phyloP scores from a whole-genome alignment of 306 rosid genomes.

The Dryas octopetala region DNA sequence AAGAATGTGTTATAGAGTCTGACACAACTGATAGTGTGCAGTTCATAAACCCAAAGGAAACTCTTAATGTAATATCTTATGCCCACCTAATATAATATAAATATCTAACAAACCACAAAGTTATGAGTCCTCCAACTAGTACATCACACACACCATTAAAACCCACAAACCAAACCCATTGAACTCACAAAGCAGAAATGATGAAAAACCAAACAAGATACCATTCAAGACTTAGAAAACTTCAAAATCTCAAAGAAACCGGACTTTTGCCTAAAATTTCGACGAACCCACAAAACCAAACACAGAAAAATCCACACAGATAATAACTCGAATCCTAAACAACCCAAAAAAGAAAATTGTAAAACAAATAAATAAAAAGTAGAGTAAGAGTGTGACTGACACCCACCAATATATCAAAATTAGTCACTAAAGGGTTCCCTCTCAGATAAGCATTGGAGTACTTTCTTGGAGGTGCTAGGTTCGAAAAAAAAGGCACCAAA shows the following conservation, averaged over 20 bases:
- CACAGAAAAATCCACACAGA: no score
- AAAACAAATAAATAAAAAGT: neutral
- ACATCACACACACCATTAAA: neutral
- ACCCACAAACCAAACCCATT: neutral
- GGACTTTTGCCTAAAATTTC: neutral
- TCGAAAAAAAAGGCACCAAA: neutral
- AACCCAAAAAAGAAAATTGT: neutral
- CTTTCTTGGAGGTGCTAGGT: neutral
- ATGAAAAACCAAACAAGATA: neutral
- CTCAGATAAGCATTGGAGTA: neutral
- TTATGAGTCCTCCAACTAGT: neutral
- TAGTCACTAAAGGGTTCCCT: neutral
- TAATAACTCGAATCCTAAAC: neutral
- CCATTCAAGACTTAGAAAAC: neutral
- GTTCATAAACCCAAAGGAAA: neutral
- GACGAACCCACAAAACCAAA: neutral
- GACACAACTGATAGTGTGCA: neutral
- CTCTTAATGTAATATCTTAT: neutral
- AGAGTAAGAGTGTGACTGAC: neutral
- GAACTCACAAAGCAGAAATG: slow-evolving; percentile 8
- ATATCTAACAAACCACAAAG: neutral
- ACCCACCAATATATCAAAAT: neutral
- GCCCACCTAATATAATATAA: neutral
- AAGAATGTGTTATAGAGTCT: neutral
- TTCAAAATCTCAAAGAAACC: neutral